Base-by-base conservation (phyloP, 2,329 filamentous ascomycete genomes). In the Lomentospora prolificans region DNA sequence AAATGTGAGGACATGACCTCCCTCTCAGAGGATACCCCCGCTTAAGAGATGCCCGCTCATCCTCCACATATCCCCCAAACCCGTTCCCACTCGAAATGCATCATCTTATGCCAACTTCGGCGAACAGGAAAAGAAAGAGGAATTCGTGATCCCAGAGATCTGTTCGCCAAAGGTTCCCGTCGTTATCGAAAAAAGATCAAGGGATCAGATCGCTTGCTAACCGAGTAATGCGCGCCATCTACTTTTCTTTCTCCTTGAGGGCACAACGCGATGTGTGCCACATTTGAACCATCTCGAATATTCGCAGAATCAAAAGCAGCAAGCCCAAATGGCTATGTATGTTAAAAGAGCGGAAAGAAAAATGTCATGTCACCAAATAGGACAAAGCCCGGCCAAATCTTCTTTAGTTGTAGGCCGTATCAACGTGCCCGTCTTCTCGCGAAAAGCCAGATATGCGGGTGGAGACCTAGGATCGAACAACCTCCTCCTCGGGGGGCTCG, bases 131-230 rank as follows among this genome's bases (percentile, higher is more conserved):
- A 22, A 28, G 25, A 28, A 28, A 19, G 25, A 27, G 19, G 24
- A 27, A 39, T 41, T 22, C 51, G 19, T 36, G 17, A 24, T 53
- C 28, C 30, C 51, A 36, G 36, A 53, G 31, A 53, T 53, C 51
- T 36, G 31, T 17, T 36, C 53, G 53, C 25, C 53, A 50, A 55
- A 50, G 53, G 41, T 50, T 44, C 36, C 10, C 39, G 39, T 12
- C 33, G 39, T 55, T 55, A 55, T 55, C 53, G 46, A 30, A 55
- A 24, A 55, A 55, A 33, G 30, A 36, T 46, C 36, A 55, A 44
- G 27, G 27, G 24, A 19, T 31, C 27, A 55, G 41, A 55, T 53
- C 51, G 51, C 27, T 31, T 19, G 36, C 41, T 25, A 39, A 36
- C 30, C 51, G 8, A 30, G 51, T 25, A 39, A 14, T 44, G 7